Evolutionary conservation across 2,329 filamentous ascomycete genomes (phyloP).

Genomic region (Aspergillus sp.): DNA sequence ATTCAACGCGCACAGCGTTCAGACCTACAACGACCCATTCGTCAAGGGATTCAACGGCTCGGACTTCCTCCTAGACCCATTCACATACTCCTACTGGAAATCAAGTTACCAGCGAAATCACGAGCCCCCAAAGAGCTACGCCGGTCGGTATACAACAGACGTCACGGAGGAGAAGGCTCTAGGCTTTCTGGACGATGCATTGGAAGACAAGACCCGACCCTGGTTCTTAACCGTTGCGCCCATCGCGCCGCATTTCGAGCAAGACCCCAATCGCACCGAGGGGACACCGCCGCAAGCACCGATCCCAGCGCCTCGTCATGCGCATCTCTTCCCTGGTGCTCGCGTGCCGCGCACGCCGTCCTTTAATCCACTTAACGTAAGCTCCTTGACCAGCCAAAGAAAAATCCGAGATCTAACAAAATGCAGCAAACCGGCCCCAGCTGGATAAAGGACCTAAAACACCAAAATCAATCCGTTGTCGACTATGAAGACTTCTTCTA

Average conservation of each 20-base stretch:
- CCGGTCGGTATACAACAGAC: slow-evolving; percentile 58
- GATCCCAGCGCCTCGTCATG: slow-evolving; percentile 63
- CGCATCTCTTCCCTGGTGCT: slow-evolving; percentile 59
- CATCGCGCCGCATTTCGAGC: slow-evolving; percentile 64
- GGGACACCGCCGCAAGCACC: slow-evolving; percentile 49
- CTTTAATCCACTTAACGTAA: background rate
- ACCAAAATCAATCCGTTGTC: slow-evolving; percentile 47
- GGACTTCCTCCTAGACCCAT: slow-evolving; percentile 63
- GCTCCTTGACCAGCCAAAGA: background rate
- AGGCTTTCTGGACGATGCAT: slow-evolving; percentile 62
- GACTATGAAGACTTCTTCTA: slow-evolving; percentile 55
- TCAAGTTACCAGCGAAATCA: slow-evolving; percentile 61
- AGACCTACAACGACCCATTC: slow-evolving; percentile 61
- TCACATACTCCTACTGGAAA: slow-evolving; percentile 67
- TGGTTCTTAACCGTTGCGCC: slow-evolving; percentile 70
- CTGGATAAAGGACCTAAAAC: slow-evolving; percentile 46
- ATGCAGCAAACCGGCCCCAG: slow-evolving; percentile 36
- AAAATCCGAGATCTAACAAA: slow-evolving; percentile 50
- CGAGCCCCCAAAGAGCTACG: slow-evolving; percentile 53
- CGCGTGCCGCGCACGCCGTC: slow-evolving; percentile 57
- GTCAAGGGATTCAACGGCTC: slow-evolving; percentile 61
- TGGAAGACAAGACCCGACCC: slow-evolving; percentile 51
- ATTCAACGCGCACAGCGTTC: slow-evolving; percentile 62
- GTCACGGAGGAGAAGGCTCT: slow-evolving; percentile 58
- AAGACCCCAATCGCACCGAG: slow-evolving; percentile 4